phyloP scores from a whole-genome alignment of 2,329 filamentous ascomycete genomes.

The Aspergillus unguis region DNA sequence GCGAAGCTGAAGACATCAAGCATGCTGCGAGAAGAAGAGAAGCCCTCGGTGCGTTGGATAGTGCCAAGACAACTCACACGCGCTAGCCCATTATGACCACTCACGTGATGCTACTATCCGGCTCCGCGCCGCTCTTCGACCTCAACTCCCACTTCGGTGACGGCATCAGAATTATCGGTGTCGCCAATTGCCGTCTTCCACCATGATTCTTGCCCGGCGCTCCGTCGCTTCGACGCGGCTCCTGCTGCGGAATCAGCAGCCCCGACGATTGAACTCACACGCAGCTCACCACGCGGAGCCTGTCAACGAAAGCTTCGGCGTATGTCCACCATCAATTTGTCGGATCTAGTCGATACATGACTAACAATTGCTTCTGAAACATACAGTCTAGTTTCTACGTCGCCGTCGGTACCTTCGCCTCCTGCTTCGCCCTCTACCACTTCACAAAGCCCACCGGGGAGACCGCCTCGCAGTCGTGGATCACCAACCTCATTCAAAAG shows the following conservation, averaged over 20 bases:
- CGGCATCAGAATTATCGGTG: slow-evolving; percentile 31
- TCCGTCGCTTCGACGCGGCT: slow-evolving; percentile 37
- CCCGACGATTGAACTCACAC: slow-evolving; percentile 45
- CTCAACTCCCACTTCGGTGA: slow-evolving; percentile 22
- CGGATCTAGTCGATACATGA: slow-evolving; percentile 7
- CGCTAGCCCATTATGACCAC: slow-evolving; percentile 14
- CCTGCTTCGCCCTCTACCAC: slow-evolving; percentile 43
- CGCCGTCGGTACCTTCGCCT: slow-evolving; percentile 41
- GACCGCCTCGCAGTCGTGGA: slow-evolving; percentile 38
- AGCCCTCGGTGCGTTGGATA: neutral
- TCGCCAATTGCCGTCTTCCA: slow-evolving; percentile 30
- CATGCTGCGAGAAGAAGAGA: neutral
- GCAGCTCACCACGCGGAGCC: slow-evolving; percentile 41
- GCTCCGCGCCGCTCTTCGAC: slow-evolving; percentile 16
- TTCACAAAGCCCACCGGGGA: slow-evolving; percentile 38
- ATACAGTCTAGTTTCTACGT: slow-evolving; percentile 49
- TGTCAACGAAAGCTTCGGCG: slow-evolving; percentile 46
- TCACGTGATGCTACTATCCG: slow-evolving; percentile 19
- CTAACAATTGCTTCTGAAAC: slow-evolving; percentile 18
- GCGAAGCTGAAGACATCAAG: neutral
- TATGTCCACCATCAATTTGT: slow-evolving; percentile 31
- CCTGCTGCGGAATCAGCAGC: slow-evolving; percentile 41
- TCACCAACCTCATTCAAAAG: slow-evolving; percentile 51
- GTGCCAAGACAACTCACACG: slow-evolving; percentile 3
- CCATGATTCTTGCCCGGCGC: slow-evolving; percentile 43